Evolutionary conservation across 345 rosid species (phyloP).

Genomic region (Bruguiera sexangula): DNA sequence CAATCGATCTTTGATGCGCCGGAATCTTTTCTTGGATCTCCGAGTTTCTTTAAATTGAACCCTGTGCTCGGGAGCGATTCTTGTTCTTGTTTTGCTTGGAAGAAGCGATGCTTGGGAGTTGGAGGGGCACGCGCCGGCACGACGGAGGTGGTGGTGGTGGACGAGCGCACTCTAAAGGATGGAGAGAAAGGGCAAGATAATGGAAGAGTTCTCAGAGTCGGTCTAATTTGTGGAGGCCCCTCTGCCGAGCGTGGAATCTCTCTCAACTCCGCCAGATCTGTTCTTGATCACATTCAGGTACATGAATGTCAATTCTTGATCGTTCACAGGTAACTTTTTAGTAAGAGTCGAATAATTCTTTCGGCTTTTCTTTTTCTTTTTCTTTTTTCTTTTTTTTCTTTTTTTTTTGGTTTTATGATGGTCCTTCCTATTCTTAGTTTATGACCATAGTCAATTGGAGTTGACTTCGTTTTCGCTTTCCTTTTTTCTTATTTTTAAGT

Average conservation of each 20-base stretch:
- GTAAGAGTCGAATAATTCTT: too few relatives aligned
- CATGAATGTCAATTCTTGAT: too few relatives aligned
- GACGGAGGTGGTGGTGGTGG: constrained; percentile 28
- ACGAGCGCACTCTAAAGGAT: constrained; percentile 21
- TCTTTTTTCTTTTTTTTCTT: background rate
- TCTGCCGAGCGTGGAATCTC: constrained; percentile 98
- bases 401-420: too few relatives aligned
- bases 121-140: constrained; percentile 34
- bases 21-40: background rate
- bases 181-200: constrained; percentile 20
- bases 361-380: background rate
- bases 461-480: too few relatives aligned
- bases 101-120: constrained; percentile 16
- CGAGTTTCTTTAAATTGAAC: constrained; percentile 12
- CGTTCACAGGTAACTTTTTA: too few relatives aligned
- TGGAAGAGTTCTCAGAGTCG: constrained; percentile 57
- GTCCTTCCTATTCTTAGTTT: too few relatives aligned
- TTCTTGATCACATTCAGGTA: constrained; percentile 91
- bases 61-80: constrained; percentile 1
- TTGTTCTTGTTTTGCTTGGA: background rate
- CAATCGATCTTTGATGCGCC: background rate
- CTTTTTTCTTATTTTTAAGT: too few relatives aligned
- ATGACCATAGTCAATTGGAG: too few relatives aligned
- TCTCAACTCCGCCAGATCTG: constrained; percentile 89
- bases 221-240: constrained; percentile 85